Evolutionary conservation across 1,284 basidiomycete species (phyloP), one percentile per base, ranked within the genome.

Genomic region (Entoloma clypeatum): DNA sequence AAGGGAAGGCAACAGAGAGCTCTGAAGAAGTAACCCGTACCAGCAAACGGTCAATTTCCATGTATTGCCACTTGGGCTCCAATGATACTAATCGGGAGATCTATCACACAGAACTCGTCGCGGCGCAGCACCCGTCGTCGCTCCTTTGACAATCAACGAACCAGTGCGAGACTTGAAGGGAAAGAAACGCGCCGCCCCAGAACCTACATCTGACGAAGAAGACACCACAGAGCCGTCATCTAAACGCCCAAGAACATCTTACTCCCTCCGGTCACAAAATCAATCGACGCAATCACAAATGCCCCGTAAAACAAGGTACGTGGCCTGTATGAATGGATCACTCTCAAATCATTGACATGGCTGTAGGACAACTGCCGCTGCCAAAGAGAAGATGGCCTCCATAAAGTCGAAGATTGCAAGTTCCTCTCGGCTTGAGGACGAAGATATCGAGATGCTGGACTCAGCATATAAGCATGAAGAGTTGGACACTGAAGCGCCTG

Each of bases 121-220:
- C 58, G 68, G 71, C 45, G 71, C 74, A 43, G 62, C 71, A 52
- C 65, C 78, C 53, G 46, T 63, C 27, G 56, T 67, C 49, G 49
- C 69, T 30, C 60, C 77, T 43, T 67, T 86, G 38, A 79, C 75
- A 44, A 88, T 88, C 65, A 81, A 79, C 78, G 86, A 88, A 69
- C 75, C 81, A 28, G 49, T 66, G 2, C 74, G 74, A 56, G 85
- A 88, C 64, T 61, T 65, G 50, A 90, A 90, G 66, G 86, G 86
- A 49, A 90, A 90, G 78, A 90, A 90, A 67, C 86, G 86, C 54
- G 86, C 86, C 31, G 74, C 69, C 17, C 81, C 84, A 35, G 85
- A 87, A 64, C 64, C 68, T 29, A 62, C 64, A 48, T 77, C 77
- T 37, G 77, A 79, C 57, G 81, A 85, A 63, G 81, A 85, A 60